Evolutionary conservation across 768 basidiomycete species (phyloP).

Genomic region (Trametes villosa): DNA sequence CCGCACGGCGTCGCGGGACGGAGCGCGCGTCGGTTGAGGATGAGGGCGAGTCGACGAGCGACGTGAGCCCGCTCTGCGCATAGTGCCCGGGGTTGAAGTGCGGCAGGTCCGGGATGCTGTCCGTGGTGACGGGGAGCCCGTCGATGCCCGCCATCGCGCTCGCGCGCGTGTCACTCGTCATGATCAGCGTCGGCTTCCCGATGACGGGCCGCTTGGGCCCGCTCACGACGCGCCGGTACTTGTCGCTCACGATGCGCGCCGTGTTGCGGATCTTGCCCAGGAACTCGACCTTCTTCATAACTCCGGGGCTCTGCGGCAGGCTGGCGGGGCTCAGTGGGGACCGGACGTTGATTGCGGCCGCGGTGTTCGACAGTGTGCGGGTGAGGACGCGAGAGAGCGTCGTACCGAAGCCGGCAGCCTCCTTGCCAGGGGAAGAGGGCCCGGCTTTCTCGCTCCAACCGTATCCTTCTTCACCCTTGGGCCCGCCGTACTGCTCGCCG

Average conservation of each 20-base stretch:
- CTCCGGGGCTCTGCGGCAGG: constrained; percentile 48
- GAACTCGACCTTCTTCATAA: constrained; percentile 76
- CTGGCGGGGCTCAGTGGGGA: constrained; percentile 24
- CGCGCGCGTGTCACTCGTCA: constrained; percentile 18
- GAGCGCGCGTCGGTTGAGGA: constrained; percentile 67
- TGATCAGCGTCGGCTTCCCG: constrained; percentile 57
- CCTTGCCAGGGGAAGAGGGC: constrained; percentile 4
- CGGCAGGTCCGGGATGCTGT: constrained; percentile 8
- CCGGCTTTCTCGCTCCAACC: constrained; percentile 33
- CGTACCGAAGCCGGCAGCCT: constrained; percentile 1
- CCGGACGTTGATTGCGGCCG: background rate
- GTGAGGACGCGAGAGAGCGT: constrained; percentile 39
- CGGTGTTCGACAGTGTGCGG: constrained; percentile 23
- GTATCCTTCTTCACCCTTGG: constrained; percentile 34
- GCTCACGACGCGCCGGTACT: constrained; percentile 40
- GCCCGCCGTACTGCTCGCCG: constrained; percentile 14
- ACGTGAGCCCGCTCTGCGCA: constrained; percentile 49
- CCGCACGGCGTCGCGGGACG: constrained; percentile 67
- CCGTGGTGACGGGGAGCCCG: constrained; percentile 19
- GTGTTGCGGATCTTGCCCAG: constrained; percentile 64
- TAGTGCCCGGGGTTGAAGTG: constrained; percentile 28
- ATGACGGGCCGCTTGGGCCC: constrained; percentile 48
- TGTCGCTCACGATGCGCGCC: constrained; percentile 71
- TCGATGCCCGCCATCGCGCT: constrained; percentile 14
- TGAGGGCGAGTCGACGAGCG: constrained; percentile 60